Conservation (phyloP, 768 basidiomycete species). For the Tulasnella sp. region DNA sequence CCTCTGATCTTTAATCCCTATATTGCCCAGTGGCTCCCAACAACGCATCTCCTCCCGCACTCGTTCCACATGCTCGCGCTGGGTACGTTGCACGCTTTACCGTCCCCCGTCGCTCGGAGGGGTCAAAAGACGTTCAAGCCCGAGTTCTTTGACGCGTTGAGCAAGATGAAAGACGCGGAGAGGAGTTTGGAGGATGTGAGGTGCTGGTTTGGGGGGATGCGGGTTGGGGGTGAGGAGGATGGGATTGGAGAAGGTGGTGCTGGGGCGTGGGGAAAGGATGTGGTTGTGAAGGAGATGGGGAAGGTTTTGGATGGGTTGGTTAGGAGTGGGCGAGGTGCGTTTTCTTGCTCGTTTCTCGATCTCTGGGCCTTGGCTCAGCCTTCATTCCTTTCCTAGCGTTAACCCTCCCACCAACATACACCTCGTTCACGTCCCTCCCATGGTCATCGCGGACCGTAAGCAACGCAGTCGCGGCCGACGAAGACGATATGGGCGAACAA, state of each 20-base stretch:
- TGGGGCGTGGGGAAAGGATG: neutral
- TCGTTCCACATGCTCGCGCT: conserved; percentile 76
- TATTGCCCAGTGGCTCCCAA: conserved; percentile 21
- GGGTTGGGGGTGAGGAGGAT: neutral
- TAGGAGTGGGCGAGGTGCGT: neutral
- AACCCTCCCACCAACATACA: conserved; percentile 1
- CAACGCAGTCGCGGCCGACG: neutral
- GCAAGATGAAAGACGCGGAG: conserved; percentile 51
- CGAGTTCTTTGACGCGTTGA: conserved; percentile 63
- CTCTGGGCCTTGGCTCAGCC: too few relatives aligned
- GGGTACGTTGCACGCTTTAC: conserved; percentile 80
- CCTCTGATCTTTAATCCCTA: neutral
- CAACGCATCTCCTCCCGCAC: conserved; percentile 50
- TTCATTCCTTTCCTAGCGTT: neutral
- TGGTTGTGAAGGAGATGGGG: neutral
- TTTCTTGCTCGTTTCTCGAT: neutral
- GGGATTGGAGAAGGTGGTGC: too few relatives aligned
- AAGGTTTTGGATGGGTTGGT: neutral
- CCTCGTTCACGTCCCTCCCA: neutral
- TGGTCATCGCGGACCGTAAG: neutral
- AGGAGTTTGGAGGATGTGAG: conserved; percentile 50
- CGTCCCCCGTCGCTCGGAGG: conserved; percentile 70
- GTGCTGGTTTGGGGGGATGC: conserved; percentile 43
- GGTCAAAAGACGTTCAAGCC: conserved; percentile 85
- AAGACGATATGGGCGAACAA: conserved; percentile 7